Evolutionary conservation across 2,329 filamentous ascomycete genomes (phyloP).

Genomic region (Metarhizium album): DNA sequence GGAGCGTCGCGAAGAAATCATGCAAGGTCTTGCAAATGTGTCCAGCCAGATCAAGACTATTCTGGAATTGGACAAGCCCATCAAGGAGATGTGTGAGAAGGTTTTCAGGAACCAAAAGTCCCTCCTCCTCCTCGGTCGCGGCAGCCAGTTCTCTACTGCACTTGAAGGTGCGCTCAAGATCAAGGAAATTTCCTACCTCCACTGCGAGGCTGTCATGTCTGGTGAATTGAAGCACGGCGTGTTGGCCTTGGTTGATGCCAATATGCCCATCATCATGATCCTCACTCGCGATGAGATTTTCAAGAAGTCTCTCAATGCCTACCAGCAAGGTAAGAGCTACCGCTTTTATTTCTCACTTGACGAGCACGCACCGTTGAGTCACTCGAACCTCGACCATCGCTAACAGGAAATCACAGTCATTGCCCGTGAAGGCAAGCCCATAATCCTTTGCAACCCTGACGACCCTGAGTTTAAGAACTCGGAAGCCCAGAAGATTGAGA

Average conservation of each 20-base stretch:
- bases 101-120: conserved; percentile 97
- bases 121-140: conserved; percentile 82
- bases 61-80: conserved; percentile 79
- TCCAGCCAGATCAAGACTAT: conserved; percentile 89
- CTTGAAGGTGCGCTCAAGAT: conserved; percentile 98
- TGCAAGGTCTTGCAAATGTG: conserved; percentile 80
- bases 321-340: conserved; percentile 70
- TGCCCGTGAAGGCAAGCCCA: conserved; percentile 88
- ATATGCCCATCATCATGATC: conserved; percentile 99
- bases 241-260: conserved; percentile 91
- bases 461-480: conserved; percentile 83
- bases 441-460: conserved; percentile 91
- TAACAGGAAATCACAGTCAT: conserved; percentile 51
- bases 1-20: conserved; percentile 86
- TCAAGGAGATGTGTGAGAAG: conserved; percentile 88
- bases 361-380: background rate
- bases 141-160: conserved; percentile 92
- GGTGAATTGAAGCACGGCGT: conserved; percentile 99
- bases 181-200: conserved; percentile 99
- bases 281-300: conserved; percentile 93
- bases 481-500: conserved; percentile 93
- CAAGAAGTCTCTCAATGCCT: conserved; percentile 97
- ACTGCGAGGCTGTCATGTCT: conserved; percentile 99
- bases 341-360: background rate
- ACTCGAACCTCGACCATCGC: background rate